Conservation (phyloP, 495 filamentous ascomycete genomes). For the Clavariopsis aquatica region DNA sequence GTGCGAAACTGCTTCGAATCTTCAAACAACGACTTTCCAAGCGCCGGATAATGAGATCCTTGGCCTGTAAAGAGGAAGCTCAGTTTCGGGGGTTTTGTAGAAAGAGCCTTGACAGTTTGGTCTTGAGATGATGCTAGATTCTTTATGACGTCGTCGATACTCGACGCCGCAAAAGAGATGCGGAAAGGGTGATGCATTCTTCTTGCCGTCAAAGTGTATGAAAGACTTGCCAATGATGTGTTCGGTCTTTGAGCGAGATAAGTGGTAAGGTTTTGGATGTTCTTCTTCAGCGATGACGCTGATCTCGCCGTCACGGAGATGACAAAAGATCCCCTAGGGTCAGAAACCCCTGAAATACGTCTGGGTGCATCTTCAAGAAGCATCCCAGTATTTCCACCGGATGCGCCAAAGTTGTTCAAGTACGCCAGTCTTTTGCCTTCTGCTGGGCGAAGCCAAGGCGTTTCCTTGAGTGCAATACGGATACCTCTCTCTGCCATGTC, state of each 20-base stretch:
- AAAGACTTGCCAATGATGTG: conserved; percentile 41
- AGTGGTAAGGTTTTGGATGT: conserved; percentile 43
- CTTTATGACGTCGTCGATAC: too few relatives aligned
- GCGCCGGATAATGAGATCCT: too few relatives aligned
- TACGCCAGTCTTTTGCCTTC: conserved; percentile 42
- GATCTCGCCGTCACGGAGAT: conserved; percentile 47
- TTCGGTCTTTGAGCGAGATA: conserved; percentile 42
- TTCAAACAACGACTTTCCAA: conserved; percentile 42
- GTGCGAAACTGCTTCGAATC: conserved; percentile 38
- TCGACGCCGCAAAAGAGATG: too few relatives aligned
- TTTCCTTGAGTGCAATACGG: conserved; percentile 11
- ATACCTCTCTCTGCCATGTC: conserved; percentile 3
- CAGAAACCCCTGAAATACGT: conserved; percentile 15
- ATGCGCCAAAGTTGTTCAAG: conserved; percentile 40
- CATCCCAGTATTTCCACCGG: conserved; percentile 41
- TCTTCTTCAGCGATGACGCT: conserved; percentile 43
- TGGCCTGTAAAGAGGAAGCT: too few relatives aligned
- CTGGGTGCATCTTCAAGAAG: conserved; percentile 46
- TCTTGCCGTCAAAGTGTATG: conserved; percentile 46
- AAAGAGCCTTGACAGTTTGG: too few relatives aligned
- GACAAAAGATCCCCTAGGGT: conserved; percentile 39
- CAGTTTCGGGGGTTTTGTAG: too few relatives aligned
- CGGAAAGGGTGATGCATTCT: conserved; percentile 19
- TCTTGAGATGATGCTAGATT: too few relatives aligned
- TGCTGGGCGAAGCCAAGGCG: conserved; percentile 28